Evolutionary conservation across 352 stramenopile species (phyloP).

Genomic region (Pythium myriotylum): DNA sequence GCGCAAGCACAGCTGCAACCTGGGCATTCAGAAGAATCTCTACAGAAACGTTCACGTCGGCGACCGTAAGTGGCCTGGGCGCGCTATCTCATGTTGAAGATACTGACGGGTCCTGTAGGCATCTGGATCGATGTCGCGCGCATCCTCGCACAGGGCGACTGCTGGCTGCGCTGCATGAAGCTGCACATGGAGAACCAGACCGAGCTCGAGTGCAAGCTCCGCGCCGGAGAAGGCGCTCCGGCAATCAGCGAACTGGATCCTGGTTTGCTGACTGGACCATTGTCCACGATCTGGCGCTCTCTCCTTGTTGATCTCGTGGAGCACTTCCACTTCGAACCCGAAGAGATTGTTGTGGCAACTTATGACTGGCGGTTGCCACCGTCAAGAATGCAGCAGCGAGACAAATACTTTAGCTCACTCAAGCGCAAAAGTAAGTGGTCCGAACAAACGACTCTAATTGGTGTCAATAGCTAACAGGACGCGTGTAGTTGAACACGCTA

Average conservation of each 20-base stretch:
- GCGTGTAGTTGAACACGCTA: slow-evolving; percentile 56
- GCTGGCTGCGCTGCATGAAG: slow-evolving; percentile 80
- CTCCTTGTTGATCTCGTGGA: slow-evolving; percentile 70
- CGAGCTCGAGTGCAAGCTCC: slow-evolving; percentile 75
- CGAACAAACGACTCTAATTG: neutral
- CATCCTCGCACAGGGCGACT: slow-evolving; percentile 71
- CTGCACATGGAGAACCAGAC: slow-evolving; percentile 67
- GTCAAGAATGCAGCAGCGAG: slow-evolving; percentile 66
- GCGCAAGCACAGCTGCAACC: slow-evolving; percentile 58
- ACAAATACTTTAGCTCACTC: slow-evolving; percentile 75
- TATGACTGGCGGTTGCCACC: slow-evolving; percentile 86
- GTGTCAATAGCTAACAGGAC: too few species aligned
- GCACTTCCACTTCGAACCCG: slow-evolving; percentile 65
- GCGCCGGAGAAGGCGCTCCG: slow-evolving; percentile 56
- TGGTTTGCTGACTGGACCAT: slow-evolving; percentile 67
- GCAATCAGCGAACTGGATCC: slow-evolving; percentile 77
- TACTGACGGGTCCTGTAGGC: slow-evolving; percentile 24
- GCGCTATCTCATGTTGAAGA: neutral
- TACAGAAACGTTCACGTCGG: slow-evolving; percentile 78
- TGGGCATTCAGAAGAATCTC: slow-evolving; percentile 73
- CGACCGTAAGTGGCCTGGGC: slow-evolving; percentile 48
- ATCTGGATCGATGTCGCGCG: slow-evolving; percentile 77
- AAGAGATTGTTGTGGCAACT: slow-evolving; percentile 70
- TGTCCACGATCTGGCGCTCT: slow-evolving; percentile 73
- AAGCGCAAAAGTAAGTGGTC: slow-evolving; percentile 64